Evolutionary conservation across 176 grass and related monocot species (phyloP).

Genomic region (Carex parvula): DNA sequence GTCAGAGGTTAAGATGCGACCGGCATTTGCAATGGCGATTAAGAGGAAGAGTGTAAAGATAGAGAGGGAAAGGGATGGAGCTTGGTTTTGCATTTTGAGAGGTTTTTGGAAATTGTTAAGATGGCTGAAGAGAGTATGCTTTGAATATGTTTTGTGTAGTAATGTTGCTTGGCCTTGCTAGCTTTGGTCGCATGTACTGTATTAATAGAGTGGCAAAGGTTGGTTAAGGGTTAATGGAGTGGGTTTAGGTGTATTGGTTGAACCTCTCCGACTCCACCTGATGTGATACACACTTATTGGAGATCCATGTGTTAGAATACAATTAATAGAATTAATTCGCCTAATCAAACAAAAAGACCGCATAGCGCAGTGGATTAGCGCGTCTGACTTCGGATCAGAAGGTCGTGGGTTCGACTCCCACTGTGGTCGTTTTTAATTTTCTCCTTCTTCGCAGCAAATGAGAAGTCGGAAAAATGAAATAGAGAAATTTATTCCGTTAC

Average conservation of each 20-base stretch:
- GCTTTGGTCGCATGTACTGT: background rate
- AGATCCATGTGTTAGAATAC: background rate
- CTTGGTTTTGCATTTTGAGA: conserved; percentile 19
- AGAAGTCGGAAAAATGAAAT: too few species aligned
- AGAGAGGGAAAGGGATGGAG: background rate
- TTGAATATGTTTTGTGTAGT: conserved; percentile 16
- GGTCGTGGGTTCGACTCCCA: conserved; percentile 99
- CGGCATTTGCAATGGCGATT: background rate
- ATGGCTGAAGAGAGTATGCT: background rate
- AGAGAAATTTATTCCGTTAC: too few species aligned
- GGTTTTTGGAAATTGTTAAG: background rate
- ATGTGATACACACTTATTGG: background rate
- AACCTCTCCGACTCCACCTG: conserved; percentile 4
- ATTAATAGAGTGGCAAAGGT: background rate
- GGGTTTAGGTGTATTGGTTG: conserved; percentile 20
- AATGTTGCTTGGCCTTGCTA: background rate
- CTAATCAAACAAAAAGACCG: conserved; percentile 34
- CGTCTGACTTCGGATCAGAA: conserved; percentile 99
- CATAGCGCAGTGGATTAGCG: conserved; percentile 99
- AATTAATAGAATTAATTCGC: background rate
- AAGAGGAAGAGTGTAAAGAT: conserved; percentile 31
- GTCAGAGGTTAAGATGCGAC: conserved; percentile 22
- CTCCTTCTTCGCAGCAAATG: background rate
- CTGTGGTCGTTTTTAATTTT: conserved; percentile 41
- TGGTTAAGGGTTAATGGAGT: conserved; percentile 29